Conservation (phyloP, 2,329 filamentous ascomycete genomes). For the Aspergillus awamori region DNA sequence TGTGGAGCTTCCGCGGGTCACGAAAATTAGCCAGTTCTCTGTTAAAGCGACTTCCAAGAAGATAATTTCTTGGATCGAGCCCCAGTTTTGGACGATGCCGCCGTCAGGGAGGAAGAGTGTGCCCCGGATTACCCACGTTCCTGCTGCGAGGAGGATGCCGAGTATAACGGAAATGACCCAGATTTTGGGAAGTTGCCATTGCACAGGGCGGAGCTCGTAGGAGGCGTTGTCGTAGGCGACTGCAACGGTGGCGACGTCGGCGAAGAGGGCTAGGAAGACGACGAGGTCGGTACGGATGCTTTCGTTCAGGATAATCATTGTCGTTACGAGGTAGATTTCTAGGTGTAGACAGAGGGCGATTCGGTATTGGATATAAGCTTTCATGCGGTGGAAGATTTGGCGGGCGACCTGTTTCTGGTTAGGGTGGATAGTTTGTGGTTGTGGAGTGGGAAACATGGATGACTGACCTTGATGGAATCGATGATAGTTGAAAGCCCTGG, state of each 20-base stretch:
- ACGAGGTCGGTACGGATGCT: slow-evolving; percentile 72
- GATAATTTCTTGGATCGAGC: slow-evolving; percentile 74
- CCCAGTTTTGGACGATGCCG: slow-evolving; percentile 74
- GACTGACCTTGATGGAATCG: slow-evolving; percentile 60
- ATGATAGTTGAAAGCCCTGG: slow-evolving; percentile 72
- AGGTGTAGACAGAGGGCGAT: slow-evolving; percentile 74
- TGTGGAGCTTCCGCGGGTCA: slow-evolving; percentile 80
- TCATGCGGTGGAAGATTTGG: slow-evolving; percentile 78
- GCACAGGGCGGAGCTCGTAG: slow-evolving; percentile 72
- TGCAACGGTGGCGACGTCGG: slow-evolving; percentile 76
- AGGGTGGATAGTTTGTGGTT: not conserved
- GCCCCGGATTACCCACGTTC: slow-evolving; percentile 73
- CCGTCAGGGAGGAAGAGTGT: slow-evolving; percentile 69
- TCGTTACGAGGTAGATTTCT: slow-evolving; percentile 75
- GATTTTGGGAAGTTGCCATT: slow-evolving; percentile 81
- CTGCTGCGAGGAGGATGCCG: slow-evolving; percentile 67
- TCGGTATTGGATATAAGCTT: slow-evolving; percentile 76
- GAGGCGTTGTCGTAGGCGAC: slow-evolving; percentile 79
- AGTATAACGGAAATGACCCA: slow-evolving; percentile 68
- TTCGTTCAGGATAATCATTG: slow-evolving; percentile 80
- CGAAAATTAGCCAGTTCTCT: slow-evolving; percentile 97
- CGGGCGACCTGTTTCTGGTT: slow-evolving; percentile 59
- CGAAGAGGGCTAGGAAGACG: slow-evolving; percentile 78
- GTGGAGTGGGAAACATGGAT: not conserved
- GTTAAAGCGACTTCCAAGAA: slow-evolving; percentile 91